Conservation (phyloP, 176 grass and related monocot genomes). For the Aechmea fasciata region DNA sequence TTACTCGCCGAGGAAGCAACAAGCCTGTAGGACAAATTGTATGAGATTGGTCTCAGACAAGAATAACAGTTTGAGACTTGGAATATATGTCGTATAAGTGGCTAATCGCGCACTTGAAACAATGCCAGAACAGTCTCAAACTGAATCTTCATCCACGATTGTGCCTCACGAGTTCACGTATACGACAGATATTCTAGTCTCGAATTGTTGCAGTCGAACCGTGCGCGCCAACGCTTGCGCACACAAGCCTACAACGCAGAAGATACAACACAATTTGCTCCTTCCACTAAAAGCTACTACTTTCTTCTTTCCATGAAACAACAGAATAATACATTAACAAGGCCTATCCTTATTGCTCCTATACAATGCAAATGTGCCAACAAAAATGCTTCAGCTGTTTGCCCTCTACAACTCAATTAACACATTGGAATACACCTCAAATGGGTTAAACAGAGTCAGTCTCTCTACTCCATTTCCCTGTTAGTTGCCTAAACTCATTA, state of each 20-base stretch:
- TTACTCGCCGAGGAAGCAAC: too few relatives aligned
- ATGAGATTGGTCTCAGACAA: too few relatives aligned
- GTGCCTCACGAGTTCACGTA: too few relatives aligned
- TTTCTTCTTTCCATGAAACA: neutral
- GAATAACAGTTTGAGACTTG: too few relatives aligned
- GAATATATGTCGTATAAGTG: too few relatives aligned
- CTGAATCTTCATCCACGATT: too few relatives aligned
- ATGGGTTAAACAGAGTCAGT: constrained; percentile 1
- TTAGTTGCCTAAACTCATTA: constrained; percentile 17
- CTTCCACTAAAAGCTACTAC: neutral
- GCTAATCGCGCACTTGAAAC: too few relatives aligned
- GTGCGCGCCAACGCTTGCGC: too few relatives aligned
- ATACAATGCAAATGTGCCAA: constrained; percentile 2
- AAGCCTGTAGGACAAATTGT: too few relatives aligned
- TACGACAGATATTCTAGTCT: too few relatives aligned
- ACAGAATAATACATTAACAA: constrained; percentile 14
- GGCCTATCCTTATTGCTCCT: constrained; percentile 11
- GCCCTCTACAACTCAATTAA: neutral
- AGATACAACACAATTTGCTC: neutral
- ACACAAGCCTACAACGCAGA: neutral
- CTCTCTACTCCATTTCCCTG: neutral
- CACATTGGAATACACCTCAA: neutral
- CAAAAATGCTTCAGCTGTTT: constrained; percentile 8
- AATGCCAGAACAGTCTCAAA: too few relatives aligned
- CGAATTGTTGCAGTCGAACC: too few relatives aligned